Percentiles rank a stretch among this genome's conserved stretches.
Conservation (phyloP, 805 yeast species). For the Starmerella davenportii region DNA sequence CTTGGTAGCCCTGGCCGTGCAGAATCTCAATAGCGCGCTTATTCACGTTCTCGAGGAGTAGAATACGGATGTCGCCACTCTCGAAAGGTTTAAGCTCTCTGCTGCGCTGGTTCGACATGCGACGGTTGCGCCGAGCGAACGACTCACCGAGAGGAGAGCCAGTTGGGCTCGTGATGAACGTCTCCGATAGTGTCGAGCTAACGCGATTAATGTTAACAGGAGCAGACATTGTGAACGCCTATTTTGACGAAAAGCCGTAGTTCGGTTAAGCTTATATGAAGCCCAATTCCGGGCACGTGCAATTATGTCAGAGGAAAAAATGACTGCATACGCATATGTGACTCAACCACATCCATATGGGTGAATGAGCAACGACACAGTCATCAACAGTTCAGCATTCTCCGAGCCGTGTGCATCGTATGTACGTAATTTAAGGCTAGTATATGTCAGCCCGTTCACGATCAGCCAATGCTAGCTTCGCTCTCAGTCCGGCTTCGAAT, state of each 20-base stretch:
- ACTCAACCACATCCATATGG: too few species aligned
- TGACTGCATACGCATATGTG: too few species aligned
- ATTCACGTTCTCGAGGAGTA: conserved; percentile 83
- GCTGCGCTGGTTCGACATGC: conserved; percentile 19
- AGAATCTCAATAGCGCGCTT: conserved; percentile 78
- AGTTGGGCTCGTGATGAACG: conserved; percentile 7
- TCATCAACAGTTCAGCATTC: too few species aligned
- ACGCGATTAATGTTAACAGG: conserved; percentile 19
- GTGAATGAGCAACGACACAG: too few species aligned
- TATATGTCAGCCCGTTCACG: too few species aligned
- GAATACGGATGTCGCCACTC: conserved; percentile 84
- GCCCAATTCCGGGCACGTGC: too few species aligned
- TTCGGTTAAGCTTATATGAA: too few species aligned
- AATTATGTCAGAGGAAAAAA: too few species aligned
- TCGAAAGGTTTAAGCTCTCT: conserved; percentile 84
- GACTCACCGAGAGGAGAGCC: conserved; percentile 10
- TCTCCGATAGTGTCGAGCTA: conserved; percentile 3
- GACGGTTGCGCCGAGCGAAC: conserved; percentile 13
- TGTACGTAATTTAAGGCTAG: too few species aligned
- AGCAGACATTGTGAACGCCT: conserved; percentile 19
- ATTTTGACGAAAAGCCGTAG: neutral
- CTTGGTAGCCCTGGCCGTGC: conserved; percentile 85
- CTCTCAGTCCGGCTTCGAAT: too few species aligned
- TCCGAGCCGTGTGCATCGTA: too few species aligned
- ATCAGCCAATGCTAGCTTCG: too few species aligned